Conservation (phyloP, 139 green algal species). For the Raphidocelis subcapitata region DNA sequence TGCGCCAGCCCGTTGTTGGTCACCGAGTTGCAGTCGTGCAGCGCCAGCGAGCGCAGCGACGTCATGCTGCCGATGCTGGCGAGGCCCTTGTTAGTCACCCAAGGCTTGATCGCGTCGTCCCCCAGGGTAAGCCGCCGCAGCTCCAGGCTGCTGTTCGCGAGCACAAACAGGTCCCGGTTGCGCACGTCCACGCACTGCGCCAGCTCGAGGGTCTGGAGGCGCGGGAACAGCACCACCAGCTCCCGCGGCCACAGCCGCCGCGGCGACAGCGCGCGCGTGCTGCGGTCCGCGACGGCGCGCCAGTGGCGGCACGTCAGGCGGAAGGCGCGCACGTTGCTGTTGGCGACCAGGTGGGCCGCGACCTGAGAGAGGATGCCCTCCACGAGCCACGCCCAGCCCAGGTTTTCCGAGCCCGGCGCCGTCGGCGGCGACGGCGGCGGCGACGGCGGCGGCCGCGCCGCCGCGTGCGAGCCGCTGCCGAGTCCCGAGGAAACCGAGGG, state of each 20-base stretch:
- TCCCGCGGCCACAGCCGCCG: constrained; percentile 10
- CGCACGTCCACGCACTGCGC: constrained; percentile 28
- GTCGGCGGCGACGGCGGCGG: neutral
- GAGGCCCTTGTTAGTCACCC: constrained; percentile 30
- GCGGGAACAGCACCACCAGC: constrained; percentile 19
- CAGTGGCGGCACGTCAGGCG: constrained; percentile 19
- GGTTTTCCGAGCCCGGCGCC: neutral
- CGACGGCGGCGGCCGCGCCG: too few species aligned
- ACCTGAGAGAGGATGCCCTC: constrained; percentile 33
- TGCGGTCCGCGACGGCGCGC: constrained; percentile 21
- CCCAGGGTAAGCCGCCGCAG: constrained; percentile 22
- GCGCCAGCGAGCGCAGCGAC: constrained; percentile 7
- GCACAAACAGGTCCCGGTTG: constrained; percentile 30
- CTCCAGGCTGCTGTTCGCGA: constrained; percentile 11
- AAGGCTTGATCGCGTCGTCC: constrained; percentile 28
- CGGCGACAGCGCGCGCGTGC: constrained; percentile 12
- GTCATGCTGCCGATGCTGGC: constrained; percentile 24
- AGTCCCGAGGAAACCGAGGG: too few species aligned
- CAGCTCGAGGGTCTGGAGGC: constrained; percentile 25
- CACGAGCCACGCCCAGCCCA: constrained; percentile 25
- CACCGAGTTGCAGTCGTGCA: constrained; percentile 35
- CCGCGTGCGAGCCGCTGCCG: too few species aligned
- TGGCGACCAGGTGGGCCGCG: constrained; percentile 4
- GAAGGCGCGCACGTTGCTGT: constrained; percentile 21
- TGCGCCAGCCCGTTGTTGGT: constrained; percentile 30